Evolutionary conservation across 106 monocot species (phyloP), one percentile per base, ranked within the genome.

Genomic region (Chionographis japonica): DNA sequence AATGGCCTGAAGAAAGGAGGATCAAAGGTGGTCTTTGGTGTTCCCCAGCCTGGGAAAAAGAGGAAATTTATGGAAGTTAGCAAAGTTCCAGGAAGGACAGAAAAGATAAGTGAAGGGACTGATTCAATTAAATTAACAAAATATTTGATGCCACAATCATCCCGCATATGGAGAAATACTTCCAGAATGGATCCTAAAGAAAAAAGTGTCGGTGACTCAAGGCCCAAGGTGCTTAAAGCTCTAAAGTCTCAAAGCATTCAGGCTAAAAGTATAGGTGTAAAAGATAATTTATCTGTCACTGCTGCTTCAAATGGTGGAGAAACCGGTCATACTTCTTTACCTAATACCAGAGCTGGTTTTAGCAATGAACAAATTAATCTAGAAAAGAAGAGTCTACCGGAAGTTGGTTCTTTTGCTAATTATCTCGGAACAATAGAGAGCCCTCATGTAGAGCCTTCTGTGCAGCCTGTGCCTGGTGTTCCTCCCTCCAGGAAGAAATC

Each of bases 21-120:
- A 15, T 89, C 95, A 54, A 75, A 66, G 67, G 91, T 95, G 37
- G 82, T 92, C 36, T 88, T 88, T 82, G 95, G 95, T 69, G 77
- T 95, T 71, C 95, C 95, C 17, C 91, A 78, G 63, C 95, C 91
- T 56, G 95, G 95, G 67, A 95, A 92, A 73, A 95, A 84, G 70
- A 88, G 86, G 46, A 98, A 98, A 65, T 98, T 89, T 85, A 98
- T 98, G 92, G 91, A 92, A 54, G 89, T 98, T 49, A 98, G 97
- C 81, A 89, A 98, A 67, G 81, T 77, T 64, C 71, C 79, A 52
- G 84, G 72, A 55, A 84, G 87, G 42, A 43, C 82, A 37, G 82
- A 76, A 15, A 88, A 80, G 72, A 51, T n/a, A 50, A 64, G 20
- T 17, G 74, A 86, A 74, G 74, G 57, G 37, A 81, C 63, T 67